These are phyloP conservation scores for rapeseed (Brassica napus) DNA, from an alignment of 345 rosid species.

Conservation along the genomic window Da-Ae NC_063451.1:38348501-38349000, in stretches of 20 bases:
- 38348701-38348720: conserved; percentile 3
- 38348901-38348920: conserved; percentile 45
- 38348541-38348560: conserved; percentile 45
- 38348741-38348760: background rate
- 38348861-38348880: conserved; percentile 17
- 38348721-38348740: background rate
- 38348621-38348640: conserved; percentile 37
- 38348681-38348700: conserved; percentile 5
- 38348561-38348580: conserved; percentile 36
- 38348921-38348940: conserved; percentile 3
- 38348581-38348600: conserved; percentile 39
- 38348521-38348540: conserved; percentile 40
- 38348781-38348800: background rate
- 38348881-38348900: conserved; percentile 26
- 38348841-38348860: conserved; percentile 27
- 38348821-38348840: conserved; percentile 15
- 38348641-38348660: background rate
- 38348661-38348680: too few relatives aligned
- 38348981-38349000: background rate
- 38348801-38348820: background rate
- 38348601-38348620: conserved; percentile 28
- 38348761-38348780: conserved; percentile 3
- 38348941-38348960: conserved; percentile 10
- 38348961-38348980: conserved; percentile 5
- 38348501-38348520: conserved; percentile 30